Conservation (phyloP, 805 yeast species). For the Candida maesae region DNA sequence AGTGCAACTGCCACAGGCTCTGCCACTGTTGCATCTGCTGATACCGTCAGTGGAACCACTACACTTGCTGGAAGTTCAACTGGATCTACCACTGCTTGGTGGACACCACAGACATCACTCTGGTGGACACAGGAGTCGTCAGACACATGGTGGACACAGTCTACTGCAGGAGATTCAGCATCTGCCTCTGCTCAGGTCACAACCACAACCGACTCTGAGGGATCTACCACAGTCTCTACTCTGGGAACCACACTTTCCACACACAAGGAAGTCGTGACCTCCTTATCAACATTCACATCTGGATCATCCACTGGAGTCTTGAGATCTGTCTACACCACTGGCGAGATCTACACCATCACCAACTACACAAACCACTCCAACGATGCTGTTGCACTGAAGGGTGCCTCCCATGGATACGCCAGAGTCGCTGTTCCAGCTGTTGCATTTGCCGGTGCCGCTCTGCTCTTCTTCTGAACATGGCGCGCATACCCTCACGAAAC, state of each 20-base stretch:
- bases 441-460: slow-evolving; percentile 15
- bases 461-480: slow-evolving; percentile 6
- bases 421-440: slow-evolving; percentile 11
- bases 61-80: slow-evolving; percentile 3
- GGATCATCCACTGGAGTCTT: slow-evolving; percentile 16
- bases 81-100: slow-evolving; percentile 13
- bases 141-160: slow-evolving; percentile 9
- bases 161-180: slow-evolving; percentile 2
- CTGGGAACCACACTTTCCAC: slow-evolving; percentile 14
- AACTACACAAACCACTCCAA: slow-evolving; percentile 15
- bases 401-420: slow-evolving; percentile 2
- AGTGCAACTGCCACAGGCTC: not conserved
- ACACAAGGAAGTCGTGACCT: slow-evolving; percentile 10
- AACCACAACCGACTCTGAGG: slow-evolving; percentile 10
- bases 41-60: not conserved
- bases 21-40: not conserved
- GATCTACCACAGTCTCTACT: slow-evolving; percentile 12
- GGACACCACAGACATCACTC: slow-evolving; percentile 10
- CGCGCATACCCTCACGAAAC: slow-evolving; percentile 1
- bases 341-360: slow-evolving; percentile 11
- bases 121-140: slow-evolving; percentile 6
- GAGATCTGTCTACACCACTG: slow-evolving; percentile 16
- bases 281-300: slow-evolving; percentile 11
- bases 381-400: slow-evolving; percentile 12
- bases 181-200: slow-evolving; percentile 7